These are phyloP conservation scores for Esteya vermicola DNA, from an alignment of 2,329 filamentous ascomycete genomes.

Conservation along the genomic window DNA sequence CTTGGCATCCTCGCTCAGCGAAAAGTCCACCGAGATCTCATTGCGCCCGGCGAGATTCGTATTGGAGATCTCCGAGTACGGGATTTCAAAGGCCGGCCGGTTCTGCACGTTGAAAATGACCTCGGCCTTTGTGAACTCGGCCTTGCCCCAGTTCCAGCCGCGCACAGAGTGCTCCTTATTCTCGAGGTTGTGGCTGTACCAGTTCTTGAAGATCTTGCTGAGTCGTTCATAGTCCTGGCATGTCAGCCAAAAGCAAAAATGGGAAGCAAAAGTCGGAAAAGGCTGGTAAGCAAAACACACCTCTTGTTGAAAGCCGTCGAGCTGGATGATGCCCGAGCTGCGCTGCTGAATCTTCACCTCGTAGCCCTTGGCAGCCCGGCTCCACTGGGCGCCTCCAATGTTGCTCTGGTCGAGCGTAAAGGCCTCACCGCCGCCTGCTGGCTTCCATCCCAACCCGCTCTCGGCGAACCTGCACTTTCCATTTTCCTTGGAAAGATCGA, in stretches of 20 bases:
- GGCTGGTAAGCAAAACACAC: slow-evolving; percentile 16
- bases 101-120: slow-evolving; percentile 95
- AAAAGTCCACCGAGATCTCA: slow-evolving; percentile 92
- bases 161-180: slow-evolving; percentile 86
- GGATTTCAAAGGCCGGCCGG: slow-evolving; percentile 88
- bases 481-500: slow-evolving; percentile 83
- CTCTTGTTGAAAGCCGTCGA: slow-evolving; percentile 90
- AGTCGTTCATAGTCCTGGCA: slow-evolving; percentile 73
- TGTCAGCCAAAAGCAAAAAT: background rate
- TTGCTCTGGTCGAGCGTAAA: slow-evolving; percentile 85
- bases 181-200: slow-evolving; percentile 90
- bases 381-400: slow-evolving; percentile 85
- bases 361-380: slow-evolving; percentile 78
- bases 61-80: slow-evolving; percentile 94
- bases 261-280: background rate
- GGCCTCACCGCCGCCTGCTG: slow-evolving; percentile 70
- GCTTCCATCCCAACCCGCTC: slow-evolving; percentile 91
- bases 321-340: slow-evolving; percentile 72
- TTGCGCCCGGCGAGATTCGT: slow-evolving; percentile 96
- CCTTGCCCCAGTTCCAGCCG: slow-evolving; percentile 99
- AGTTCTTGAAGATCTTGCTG: slow-evolving; percentile 88
- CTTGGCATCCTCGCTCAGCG: slow-evolving; percentile 58
- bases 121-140: slow-evolving; percentile 90
- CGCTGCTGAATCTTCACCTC: slow-evolving; percentile 86
- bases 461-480: slow-evolving; percentile 94